phyloP scores from a whole-genome alignment of 2,329 filamentous ascomycete genomes.

The Aureobasidium sp. region DNA sequence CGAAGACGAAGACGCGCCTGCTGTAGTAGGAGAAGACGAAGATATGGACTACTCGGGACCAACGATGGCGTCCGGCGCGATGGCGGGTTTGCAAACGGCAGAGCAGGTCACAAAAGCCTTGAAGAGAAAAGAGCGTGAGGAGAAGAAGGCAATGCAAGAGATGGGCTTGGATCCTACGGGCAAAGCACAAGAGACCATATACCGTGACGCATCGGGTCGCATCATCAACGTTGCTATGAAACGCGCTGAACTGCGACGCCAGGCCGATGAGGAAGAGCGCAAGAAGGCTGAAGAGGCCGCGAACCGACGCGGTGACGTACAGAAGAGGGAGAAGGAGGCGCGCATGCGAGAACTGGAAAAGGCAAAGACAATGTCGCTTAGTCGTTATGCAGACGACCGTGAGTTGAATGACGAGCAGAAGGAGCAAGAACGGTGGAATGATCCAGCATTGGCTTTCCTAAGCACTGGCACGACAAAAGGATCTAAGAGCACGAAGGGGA shows the following conservation, averaged over 20 bases:
- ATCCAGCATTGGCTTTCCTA: conserved; percentile 81
- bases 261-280: conserved; percentile 61
- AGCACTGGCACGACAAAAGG: conserved; percentile 46
- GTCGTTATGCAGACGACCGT: conserved; percentile 73
- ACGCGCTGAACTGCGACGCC: conserved; percentile 75
- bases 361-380: conserved; percentile 73
- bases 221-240: conserved; percentile 90
- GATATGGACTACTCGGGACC: conserved; percentile 39
- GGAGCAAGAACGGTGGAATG: conserved; percentile 76
- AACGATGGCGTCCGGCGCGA: conserved; percentile 83
- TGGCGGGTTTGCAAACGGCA: conserved; percentile 80
- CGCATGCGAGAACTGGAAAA: conserved; percentile 66
- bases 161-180: conserved; percentile 37
- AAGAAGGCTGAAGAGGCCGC: conserved; percentile 61
- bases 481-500: conserved; percentile 48
- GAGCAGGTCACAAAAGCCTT: conserved; percentile 55
- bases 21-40: conserved; percentile 44
- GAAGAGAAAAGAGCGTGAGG: conserved; percentile 59
- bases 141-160: conserved; percentile 44
- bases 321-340: conserved; percentile 59
- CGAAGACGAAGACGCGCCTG: conserved; percentile 39
- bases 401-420: conserved; percentile 79
- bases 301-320: conserved; percentile 76
- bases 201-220: conserved; percentile 89
- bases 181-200: conserved; percentile 71